phyloP scores from a whole-genome alignment of 495 filamentous ascomycete genomes.

The Neurospora sp. region DNA sequence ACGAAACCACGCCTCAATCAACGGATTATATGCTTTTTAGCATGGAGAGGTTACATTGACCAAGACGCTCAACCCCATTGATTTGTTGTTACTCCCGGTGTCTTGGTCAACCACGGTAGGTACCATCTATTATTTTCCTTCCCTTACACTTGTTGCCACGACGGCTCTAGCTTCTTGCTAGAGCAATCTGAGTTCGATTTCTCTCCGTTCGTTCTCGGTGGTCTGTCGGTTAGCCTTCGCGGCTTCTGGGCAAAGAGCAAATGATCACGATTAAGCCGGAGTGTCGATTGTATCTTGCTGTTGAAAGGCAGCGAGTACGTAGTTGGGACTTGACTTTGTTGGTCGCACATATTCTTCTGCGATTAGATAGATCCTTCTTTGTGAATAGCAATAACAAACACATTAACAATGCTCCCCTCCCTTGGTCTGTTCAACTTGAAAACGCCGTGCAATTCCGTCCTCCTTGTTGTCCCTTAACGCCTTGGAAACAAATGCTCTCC shows the following conservation, averaged over 20 bases:
- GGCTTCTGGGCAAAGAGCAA: slow-evolving; percentile 34
- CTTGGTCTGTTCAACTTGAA: background rate
- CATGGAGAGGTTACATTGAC: background rate
- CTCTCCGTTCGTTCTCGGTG: slow-evolving; percentile 34
- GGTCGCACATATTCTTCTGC: slow-evolving; percentile 44
- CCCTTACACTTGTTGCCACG: slow-evolving; percentile 18
- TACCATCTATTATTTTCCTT: background rate
- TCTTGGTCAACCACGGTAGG: slow-evolving; percentile 2
- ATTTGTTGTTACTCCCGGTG: background rate
- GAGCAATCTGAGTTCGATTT: slow-evolving; percentile 37
- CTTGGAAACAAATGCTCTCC: background rate
- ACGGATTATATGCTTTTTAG: background rate
- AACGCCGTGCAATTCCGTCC: background rate
- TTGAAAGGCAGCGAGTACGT: slow-evolving; percentile 71
- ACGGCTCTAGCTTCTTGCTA: slow-evolving; percentile 27
- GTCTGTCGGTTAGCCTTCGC: slow-evolving; percentile 17
- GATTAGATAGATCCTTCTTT: background rate
- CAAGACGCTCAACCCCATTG: background rate
- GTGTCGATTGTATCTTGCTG: slow-evolving; percentile 55
- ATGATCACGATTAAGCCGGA: slow-evolving; percentile 94
- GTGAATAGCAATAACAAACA: background rate
- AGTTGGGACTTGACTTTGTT: slow-evolving; percentile 88
- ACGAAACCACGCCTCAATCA: background rate
- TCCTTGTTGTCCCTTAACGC: background rate
- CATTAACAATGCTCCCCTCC: background rate